Evolutionary conservation across 805 yeast species (phyloP).

Genomic region (Saccharomyces jurei): DNA sequence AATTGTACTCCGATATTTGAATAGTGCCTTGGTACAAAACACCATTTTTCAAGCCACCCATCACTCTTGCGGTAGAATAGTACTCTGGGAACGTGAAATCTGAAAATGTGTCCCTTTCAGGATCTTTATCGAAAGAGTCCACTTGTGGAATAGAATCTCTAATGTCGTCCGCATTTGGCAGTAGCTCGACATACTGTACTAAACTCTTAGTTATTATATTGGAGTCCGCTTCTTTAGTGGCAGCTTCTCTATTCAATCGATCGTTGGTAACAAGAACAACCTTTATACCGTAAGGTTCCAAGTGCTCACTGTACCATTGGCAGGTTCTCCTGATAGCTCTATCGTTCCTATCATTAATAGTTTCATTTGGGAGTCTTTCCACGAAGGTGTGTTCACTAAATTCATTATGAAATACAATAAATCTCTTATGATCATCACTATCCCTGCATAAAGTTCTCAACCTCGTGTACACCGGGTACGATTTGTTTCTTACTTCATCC

Average conservation of each 20-base stretch:
- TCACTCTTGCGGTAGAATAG: conserved; percentile 68
- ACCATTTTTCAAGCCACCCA: conserved; percentile 88
- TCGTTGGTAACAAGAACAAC: conserved; percentile 72
- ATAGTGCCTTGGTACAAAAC: conserved; percentile 80
- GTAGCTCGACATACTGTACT: conserved; percentile 57
- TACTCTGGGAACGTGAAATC: conserved; percentile 69
- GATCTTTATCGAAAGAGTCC: conserved; percentile 22
- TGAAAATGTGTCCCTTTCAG: conserved; percentile 20
- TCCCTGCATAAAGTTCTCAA: conserved; percentile 65
- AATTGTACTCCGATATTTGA: conserved; percentile 75
- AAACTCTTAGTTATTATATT: conserved; percentile 50
- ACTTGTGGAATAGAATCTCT: conserved; percentile 68
- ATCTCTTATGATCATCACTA: conserved; percentile 55
- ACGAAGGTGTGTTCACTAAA: conserved; percentile 66
- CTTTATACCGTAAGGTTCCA: conserved; percentile 37
- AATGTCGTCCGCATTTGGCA: conserved; percentile 67
- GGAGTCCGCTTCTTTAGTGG: conserved; percentile 34
- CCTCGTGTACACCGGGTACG: conserved; percentile 82
- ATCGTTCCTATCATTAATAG: conserved; percentile 85
- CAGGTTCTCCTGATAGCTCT: conserved; percentile 76
- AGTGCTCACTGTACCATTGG: conserved; percentile 63
- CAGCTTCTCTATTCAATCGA: conserved; percentile 50
- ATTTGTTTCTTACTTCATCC: conserved; percentile 83
- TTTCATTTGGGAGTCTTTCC: conserved; percentile 53
- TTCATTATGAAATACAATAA: conserved; percentile 89